Base-by-base conservation (phyloP, 2,329 filamentous ascomycete genomes). In the Ophiostoma perfectum region DNA sequence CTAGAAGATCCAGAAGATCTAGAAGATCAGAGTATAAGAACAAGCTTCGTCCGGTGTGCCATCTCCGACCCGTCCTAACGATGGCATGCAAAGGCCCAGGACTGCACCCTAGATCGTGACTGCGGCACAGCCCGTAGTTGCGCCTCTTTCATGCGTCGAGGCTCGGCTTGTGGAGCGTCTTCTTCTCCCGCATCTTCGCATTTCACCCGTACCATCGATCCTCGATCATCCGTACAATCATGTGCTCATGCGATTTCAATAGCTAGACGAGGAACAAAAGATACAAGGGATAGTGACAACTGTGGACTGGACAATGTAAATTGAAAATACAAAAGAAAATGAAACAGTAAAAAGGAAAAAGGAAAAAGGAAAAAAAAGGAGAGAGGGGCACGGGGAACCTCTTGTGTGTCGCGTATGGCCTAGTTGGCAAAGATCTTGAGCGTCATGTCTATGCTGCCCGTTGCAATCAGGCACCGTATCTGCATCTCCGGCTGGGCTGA, bases 391-490 rank as follows among this genome's bases (percentile, higher is more conserved):
- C 36, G 12, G 36, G 12, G 58, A 4, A 42, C 52, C 18, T 49
- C 49, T 9, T 4, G 27, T 27, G 27, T 63, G 66, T 3, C 18
- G 16, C 14, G 42, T n/a, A 27, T 7, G 36, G 38, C 27, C 36
- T 73, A 83, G 74, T 82, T 83, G 67, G 91, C 91, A 80, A 94
- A 96, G 67, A 96, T 86, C 73, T 90, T 84, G 71, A 96, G 85
- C 72, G 88, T 91, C 75, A 88, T 80, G 80, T 96, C 92, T 69
- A 96, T 91, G 76, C 92, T 91, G 47, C 91, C 92, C 2, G 92
- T 96, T 8, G 92, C 93, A 73, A 97, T 89, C 18, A 96, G 88
- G 76, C 92, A 96, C 71, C 91, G 85, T 71, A 96, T 92, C 72
- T 88, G 87, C 64, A 87, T 82, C 69, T 86, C 85, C 6, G 65